Evolutionary conservation across 1,284 basidiomycete species (phyloP).

Genomic region (Ganoderma multipileum): DNA sequence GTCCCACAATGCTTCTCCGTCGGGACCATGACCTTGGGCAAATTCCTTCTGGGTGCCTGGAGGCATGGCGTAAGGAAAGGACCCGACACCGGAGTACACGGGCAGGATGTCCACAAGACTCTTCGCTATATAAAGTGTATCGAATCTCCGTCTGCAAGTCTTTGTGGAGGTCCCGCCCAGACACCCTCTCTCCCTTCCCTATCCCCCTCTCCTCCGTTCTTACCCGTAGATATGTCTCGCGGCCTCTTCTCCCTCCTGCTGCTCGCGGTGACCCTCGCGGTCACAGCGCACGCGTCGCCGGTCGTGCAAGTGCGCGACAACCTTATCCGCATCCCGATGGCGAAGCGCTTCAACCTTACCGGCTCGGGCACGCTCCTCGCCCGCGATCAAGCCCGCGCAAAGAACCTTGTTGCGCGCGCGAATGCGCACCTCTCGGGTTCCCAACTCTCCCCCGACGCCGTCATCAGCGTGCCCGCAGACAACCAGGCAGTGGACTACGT

Average conservation of each 20-base stretch:
- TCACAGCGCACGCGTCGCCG: constrained; percentile 35
- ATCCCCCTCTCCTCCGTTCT: not conserved
- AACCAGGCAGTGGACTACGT: constrained; percentile 46
- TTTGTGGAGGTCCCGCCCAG: constrained; percentile 24
- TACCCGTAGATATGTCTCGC: constrained; percentile 20
- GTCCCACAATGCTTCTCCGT: constrained; percentile 2
- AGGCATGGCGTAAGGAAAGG: not conserved
- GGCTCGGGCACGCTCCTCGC: constrained; percentile 33
- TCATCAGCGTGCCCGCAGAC: constrained; percentile 44
- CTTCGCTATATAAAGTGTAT: constrained; percentile 8
- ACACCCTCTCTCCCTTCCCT: constrained; percentile 11
- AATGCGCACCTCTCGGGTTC: constrained; percentile 24
- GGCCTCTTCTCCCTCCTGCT: constrained; percentile 29
- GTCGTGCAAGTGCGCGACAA: constrained; percentile 32
- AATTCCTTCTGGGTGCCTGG: not conserved
- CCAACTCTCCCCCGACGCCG: constrained; percentile 20
- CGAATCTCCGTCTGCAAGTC: not conserved
- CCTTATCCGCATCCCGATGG: constrained; percentile 35
- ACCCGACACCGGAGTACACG: not conserved
- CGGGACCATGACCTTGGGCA: not conserved
- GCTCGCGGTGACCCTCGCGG: constrained; percentile 27
- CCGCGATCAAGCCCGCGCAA: constrained; percentile 37
- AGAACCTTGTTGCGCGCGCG: constrained; percentile 29
- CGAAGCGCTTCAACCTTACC: constrained; percentile 39
- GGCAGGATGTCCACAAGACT: not conserved